These are phyloP conservation scores for Leishmania tarentolae DNA, from an alignment of 208 protist genomes.

Conservation along the genomic window DNA sequence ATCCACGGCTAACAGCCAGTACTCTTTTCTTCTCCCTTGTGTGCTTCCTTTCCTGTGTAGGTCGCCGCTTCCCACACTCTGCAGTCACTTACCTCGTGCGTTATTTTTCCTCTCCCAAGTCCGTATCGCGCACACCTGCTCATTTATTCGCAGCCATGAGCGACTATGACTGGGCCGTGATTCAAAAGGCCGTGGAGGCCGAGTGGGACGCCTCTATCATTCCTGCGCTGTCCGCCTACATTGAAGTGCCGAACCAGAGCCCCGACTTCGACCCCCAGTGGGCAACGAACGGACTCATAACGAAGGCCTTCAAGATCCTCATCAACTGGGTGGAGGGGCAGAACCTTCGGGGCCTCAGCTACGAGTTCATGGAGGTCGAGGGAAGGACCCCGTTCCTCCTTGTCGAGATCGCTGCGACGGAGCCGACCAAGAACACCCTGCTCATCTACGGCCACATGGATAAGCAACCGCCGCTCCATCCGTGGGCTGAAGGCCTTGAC, in stretches of 20 bases:
- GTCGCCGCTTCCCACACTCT: not conserved
- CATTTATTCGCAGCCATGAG: slow-evolving; percentile 6
- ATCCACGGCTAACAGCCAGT: not conserved
- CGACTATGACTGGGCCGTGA: slow-evolving; percentile 46
- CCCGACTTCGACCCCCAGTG: slow-evolving; percentile 91
- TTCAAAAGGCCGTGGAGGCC: slow-evolving; percentile 54
- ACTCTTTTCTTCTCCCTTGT: not conserved
- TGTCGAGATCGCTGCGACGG: slow-evolving; percentile 75
- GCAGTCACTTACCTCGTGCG: not conserved
- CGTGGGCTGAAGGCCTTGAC: slow-evolving; percentile 91
- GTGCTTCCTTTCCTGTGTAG: not conserved
- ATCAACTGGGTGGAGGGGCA: slow-evolving; percentile 90
- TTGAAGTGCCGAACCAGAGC: slow-evolving; percentile 94
- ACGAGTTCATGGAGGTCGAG: slow-evolving; percentile 77
- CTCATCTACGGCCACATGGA: slow-evolving; percentile 97
- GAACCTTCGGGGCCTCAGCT: slow-evolving; percentile 71
- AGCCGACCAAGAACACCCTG: slow-evolving; percentile 64
- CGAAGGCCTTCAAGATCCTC: slow-evolving; percentile 87
- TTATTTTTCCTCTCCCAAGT: not conserved
- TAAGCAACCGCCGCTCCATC: slow-evolving; percentile 95
- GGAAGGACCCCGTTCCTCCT: slow-evolving; percentile 88
- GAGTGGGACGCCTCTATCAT: slow-evolving; percentile 91
- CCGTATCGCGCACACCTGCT: not conserved
- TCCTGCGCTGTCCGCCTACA: slow-evolving; percentile 85
- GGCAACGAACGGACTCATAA: slow-evolving; percentile 87